A percentile compares a stretch with the other conserved stretches of the same genome.
Evolutionary conservation across 2,329 filamentous ascomycete species (phyloP).

Genomic region (Boeremia exigua): DNA sequence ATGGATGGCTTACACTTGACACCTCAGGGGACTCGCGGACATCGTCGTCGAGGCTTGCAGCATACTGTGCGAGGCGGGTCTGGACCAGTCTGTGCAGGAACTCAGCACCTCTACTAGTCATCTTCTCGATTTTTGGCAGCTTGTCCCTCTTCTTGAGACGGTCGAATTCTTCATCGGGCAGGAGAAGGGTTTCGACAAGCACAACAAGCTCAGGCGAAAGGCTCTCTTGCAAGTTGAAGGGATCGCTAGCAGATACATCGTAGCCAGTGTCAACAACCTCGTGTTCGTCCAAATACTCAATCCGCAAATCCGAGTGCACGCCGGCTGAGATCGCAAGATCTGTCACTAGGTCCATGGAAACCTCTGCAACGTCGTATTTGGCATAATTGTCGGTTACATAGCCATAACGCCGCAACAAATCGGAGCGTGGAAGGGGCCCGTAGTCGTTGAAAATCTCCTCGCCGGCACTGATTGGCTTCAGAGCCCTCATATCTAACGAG

Average conservation of each 20-base stretch:
- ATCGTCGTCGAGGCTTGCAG: conserved; percentile 61
- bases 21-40: conserved; percentile 54
- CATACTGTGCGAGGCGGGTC: conserved; percentile 56
- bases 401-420: conserved; percentile 83
- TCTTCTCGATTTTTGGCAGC: conserved; percentile 52
- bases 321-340: conserved; percentile 20
- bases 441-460: conserved; percentile 90
- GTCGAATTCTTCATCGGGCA: conserved; percentile 50
- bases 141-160: conserved; percentile 51
- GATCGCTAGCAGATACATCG: conserved; percentile 54
- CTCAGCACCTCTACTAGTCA: conserved; percentile 47
- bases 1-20: conserved; percentile 19
- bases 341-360: conserved; percentile 67
- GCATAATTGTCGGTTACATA: conserved; percentile 82
- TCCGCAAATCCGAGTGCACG: conserved; percentile 27
- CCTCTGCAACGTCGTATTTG: conserved; percentile 81
- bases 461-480: conserved; percentile 71
- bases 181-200: conserved; percentile 54
- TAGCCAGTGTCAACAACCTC: conserved; percentile 76
- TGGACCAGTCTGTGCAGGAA: conserved; percentile 50
- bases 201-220: conserved; percentile 52
- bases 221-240: conserved; percentile 44
- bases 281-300: conserved; percentile 66
- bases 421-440: conserved; percentile 80
- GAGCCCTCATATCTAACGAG: conserved; percentile 71